These are phyloP conservation scores for Aristolochia contorta DNA, from an alignment of 164 flowering plant genomes.

Conservation along the genomic window DNA sequence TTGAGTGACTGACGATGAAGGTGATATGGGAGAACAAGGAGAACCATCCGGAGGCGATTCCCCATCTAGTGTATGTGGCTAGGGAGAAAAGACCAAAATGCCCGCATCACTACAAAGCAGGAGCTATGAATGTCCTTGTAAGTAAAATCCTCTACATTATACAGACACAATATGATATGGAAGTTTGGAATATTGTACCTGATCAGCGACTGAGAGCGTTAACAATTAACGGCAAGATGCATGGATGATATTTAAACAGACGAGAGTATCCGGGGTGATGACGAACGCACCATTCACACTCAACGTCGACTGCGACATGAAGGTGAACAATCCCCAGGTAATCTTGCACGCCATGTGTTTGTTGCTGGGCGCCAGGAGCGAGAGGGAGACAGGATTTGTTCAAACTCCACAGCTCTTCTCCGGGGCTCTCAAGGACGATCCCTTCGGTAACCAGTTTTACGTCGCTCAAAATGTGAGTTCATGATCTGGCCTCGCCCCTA, in stretches of 20 bases:
- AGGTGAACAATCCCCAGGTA: conserved; percentile 40
- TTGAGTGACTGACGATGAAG: conserved; percentile 11
- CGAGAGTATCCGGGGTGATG: conserved; percentile 59
- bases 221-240: no score
- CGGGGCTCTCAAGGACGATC: conserved; percentile 35
- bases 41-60: conserved; percentile 25
- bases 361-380: conserved; percentile 22
- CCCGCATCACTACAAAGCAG: conserved; percentile 60
- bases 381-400: conserved; percentile 32
- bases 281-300: conserved; percentile 65
- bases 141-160: no score
- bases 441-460: conserved; percentile 30
- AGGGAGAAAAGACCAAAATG: conserved; percentile 56
- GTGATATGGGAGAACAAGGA: conserved; percentile 46
- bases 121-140: conserved; percentile 71
- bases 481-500: no score
- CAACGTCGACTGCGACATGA: conserved; percentile 76
- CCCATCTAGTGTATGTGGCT: conserved; percentile 44
- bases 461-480: conserved; percentile 16
- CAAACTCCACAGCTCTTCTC: conserved; percentile 48
- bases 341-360: conserved; percentile 48
- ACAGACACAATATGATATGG: no score
- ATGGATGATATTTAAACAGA: conserved; percentile 16
- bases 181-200: no score
- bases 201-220: no score